phyloP scores from a whole-genome alignment of 176 grass and related monocot species.

The Rhynchospora breviuscula region DNA sequence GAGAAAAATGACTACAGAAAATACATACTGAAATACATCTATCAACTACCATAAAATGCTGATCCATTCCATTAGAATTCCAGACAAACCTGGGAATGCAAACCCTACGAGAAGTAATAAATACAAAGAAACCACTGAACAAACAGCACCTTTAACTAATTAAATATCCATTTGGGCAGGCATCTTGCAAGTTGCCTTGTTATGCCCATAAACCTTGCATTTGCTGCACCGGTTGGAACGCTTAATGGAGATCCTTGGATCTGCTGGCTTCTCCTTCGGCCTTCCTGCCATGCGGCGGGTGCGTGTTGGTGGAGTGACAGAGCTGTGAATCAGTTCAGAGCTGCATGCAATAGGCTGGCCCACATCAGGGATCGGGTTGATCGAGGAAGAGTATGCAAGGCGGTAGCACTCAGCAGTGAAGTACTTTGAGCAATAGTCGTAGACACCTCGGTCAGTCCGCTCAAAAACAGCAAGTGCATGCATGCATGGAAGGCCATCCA shows the following conservation, averaged over 20 bases:
- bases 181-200: slow-evolving; percentile 87
- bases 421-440: slow-evolving; percentile 79
- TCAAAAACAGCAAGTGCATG: slow-evolving; percentile 77
- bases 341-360: slow-evolving; percentile 36
- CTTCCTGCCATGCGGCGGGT: slow-evolving; percentile 68
- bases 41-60: slow-evolving; percentile 8
- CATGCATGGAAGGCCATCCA: slow-evolving; percentile 77
- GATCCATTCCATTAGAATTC: not conserved
- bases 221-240: slow-evolving; percentile 69
- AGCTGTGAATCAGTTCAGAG: slow-evolving; percentile 29
- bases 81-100: not conserved
- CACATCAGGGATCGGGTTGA: slow-evolving; percentile 81
- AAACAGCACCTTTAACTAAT: not conserved
- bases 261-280: slow-evolving; percentile 79
- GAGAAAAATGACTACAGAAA: not conserved
- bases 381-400: slow-evolving; percentile 55
- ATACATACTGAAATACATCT: slow-evolving; percentile 5
- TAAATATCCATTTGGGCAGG: slow-evolving; percentile 36
- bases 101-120: not conserved
- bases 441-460: slow-evolving; percentile 37
- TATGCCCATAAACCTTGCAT: slow-evolving; percentile 80
- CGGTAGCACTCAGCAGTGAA: slow-evolving; percentile 64
- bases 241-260: slow-evolving; percentile 76
- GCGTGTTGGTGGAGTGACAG: slow-evolving; percentile 34
- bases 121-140: not conserved